Evolutionary conservation across 1,284 basidiomycete genomes (phyloP).

Genomic region (Marasmius fiardii): DNA sequence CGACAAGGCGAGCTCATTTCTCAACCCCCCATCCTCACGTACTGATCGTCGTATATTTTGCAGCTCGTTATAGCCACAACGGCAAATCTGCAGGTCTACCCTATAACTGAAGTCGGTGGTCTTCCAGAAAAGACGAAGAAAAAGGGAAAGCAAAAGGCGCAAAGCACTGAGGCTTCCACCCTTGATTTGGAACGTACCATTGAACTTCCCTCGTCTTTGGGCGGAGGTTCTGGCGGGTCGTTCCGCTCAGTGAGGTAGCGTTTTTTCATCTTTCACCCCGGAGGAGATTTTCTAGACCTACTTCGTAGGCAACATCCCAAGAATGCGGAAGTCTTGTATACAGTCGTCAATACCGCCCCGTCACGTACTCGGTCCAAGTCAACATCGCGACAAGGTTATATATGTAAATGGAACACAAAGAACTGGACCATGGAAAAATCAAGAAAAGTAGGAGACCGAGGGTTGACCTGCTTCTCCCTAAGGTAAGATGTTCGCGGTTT

Average conservation of each 20-base stretch:
- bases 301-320: slow-evolving; percentile 56
- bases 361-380: slow-evolving; percentile 53
- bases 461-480: slow-evolving; percentile 83
- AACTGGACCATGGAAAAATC: slow-evolving; percentile 56
- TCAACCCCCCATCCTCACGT: neutral
- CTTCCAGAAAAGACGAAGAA: slow-evolving; percentile 38
- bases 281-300: neutral
- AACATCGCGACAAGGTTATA: slow-evolving; percentile 53
- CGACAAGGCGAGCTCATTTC: slow-evolving; percentile 34
- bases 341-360: slow-evolving; percentile 71
- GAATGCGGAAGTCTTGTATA: slow-evolving; percentile 57
- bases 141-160: slow-evolving; percentile 37
- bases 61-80: slow-evolving; percentile 68
- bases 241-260: slow-evolving; percentile 77
- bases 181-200: slow-evolving; percentile 50
- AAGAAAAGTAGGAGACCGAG: slow-evolving; percentile 71
- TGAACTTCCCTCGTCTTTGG: slow-evolving; percentile 49
- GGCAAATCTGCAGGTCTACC: slow-evolving; percentile 57
- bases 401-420: slow-evolving; percentile 63
- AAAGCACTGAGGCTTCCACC: slow-evolving; percentile 20
- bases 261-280: neutral
- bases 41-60: neutral
- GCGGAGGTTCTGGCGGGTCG: slow-evolving; percentile 46
- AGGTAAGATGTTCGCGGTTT: slow-evolving; percentile 47
- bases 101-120: slow-evolving; percentile 11